These are phyloP conservation scores for Solanum dulcamara DNA, from an alignment of 257 asterid genomes.

Conservation along the genomic window DNA sequence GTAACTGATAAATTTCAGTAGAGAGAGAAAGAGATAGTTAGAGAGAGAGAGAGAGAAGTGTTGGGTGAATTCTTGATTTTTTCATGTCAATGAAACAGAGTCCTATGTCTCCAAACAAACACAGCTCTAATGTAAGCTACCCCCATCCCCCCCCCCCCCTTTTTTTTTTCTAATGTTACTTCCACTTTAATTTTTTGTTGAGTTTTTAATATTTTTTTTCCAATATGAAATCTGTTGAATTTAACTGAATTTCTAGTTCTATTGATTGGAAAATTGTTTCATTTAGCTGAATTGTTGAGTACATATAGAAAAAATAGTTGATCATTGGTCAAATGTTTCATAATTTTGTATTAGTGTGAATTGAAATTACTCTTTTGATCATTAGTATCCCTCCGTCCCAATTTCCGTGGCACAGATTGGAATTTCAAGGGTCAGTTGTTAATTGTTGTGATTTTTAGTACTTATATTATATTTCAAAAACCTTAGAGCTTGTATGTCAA, in stretches of 20 bases:
- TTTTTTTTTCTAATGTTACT: not conserved
- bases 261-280: not conserved
- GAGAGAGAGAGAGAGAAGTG: not conserved
- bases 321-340: not conserved
- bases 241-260: not conserved
- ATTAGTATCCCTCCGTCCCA: no score
- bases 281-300: not conserved
- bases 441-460: no score
- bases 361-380: no score
- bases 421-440: no score
- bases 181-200: not conserved
- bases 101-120: slow-evolving; percentile 33
- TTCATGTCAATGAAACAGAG: slow-evolving; percentile 6
- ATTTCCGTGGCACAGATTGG: no score
- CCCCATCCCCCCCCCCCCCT: not conserved
- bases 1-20: not conserved
- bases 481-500: no score
- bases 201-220: not conserved
- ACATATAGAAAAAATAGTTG: not conserved
- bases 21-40: not conserved
- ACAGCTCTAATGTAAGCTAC: slow-evolving; percentile 18
- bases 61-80: not conserved
- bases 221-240: not conserved
- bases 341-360: no score
- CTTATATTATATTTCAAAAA: no score